These are phyloP conservation scores for Rhizopus microsporus DNA, from an alignment of 371 early-diverging fungal genomes.

Conservation along the genomic window DNA sequence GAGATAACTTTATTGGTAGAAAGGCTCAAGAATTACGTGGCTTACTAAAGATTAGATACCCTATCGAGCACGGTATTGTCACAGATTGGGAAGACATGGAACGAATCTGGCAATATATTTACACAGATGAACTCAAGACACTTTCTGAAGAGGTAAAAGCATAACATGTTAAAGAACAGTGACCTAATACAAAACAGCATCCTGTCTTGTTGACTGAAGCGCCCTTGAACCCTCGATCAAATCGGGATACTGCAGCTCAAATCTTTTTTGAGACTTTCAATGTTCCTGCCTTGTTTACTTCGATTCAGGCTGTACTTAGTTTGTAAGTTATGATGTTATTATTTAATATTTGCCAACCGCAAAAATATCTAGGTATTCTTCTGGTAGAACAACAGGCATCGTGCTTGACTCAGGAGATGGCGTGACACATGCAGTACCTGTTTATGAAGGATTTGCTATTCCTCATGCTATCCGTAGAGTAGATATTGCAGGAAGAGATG, in stretches of 20 bases:
- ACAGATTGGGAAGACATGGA: conserved; percentile 98
- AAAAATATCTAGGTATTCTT: conserved; percentile 66
- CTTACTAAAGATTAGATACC: conserved; percentile 88
- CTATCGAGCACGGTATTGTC: conserved; percentile 95
- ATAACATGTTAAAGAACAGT: neutral
- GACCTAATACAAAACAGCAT: conserved; percentile 57
- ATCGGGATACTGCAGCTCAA: conserved; percentile 92
- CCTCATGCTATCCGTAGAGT: conserved; percentile 91
- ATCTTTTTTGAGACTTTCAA: conserved; percentile 98
- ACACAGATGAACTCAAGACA: conserved; percentile 91
- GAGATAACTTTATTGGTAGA: conserved; percentile 90
- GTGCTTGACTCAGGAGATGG: conserved; percentile 95
- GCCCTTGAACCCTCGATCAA: conserved; percentile 86
- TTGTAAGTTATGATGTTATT: conserved; percentile 52
- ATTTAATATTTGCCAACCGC: neutral
- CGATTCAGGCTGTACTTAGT: conserved; percentile 94
- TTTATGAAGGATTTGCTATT: conserved; percentile 96
- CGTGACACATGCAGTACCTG: conserved; percentile 93
- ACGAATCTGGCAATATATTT: conserved; percentile 94
- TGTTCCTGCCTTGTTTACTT: conserved; percentile 91
- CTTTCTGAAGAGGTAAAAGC: conserved; percentile 86
- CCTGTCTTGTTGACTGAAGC: conserved; percentile 96
- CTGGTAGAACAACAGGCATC: conserved; percentile 95
- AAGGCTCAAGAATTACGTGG: conserved; percentile 95
- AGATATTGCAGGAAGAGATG: conserved; percentile 92